Evolutionary conservation across 345 rosid genomes (phyloP), one percentile per base, ranked within the genome.

Genomic region (Mercurialis annua): DNA sequence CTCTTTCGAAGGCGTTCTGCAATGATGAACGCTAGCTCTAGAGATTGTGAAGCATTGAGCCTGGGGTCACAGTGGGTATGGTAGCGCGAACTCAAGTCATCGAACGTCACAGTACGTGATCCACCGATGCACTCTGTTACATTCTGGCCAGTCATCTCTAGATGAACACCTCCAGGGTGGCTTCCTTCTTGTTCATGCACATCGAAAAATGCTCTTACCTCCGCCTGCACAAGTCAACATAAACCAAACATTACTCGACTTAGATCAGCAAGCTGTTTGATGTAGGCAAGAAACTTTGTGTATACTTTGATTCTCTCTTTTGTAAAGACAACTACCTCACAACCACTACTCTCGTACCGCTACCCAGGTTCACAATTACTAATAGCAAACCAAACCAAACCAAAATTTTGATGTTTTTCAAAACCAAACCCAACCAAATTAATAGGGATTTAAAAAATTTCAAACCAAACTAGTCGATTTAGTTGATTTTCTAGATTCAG

Each of bases 111-210:
- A 0, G 77, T 54, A 12, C 64, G 71, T 54, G 77, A 73, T 49
- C 77, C 77, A 24, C 77, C 77, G 11, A 73, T 67, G 71, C 77
- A 73, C 58, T 73, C 77, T 27, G 77, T 73, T 42, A 73, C 77
- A 55, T 73, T 73, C 71, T 73, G 77, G 15, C 77, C 77, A 1
- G 77, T 73, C 77, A 73, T 73, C 68, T 73, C 77, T 1, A 73
- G 67, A 62, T 73, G 76, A 66, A 73, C 76, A 33, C 76, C 76
- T 23, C 76, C 76, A 0, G 77, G 72, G 52, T 73, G 47, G 68
- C 77, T 73, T 47, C 77, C 77, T 62, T 73, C 77, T 56, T 73
- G 77, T 29, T 73, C 77, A 23, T 73, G 77, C 62, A 73, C 77
- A 36, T 73, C 77, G 10, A 73, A 73, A 63, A 73, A 73, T 20